These are phyloP conservation scores for Claviceps cyperi DNA, from an alignment of 2,329 filamentous ascomycete genomes.

Conservation along the genomic window DNA sequence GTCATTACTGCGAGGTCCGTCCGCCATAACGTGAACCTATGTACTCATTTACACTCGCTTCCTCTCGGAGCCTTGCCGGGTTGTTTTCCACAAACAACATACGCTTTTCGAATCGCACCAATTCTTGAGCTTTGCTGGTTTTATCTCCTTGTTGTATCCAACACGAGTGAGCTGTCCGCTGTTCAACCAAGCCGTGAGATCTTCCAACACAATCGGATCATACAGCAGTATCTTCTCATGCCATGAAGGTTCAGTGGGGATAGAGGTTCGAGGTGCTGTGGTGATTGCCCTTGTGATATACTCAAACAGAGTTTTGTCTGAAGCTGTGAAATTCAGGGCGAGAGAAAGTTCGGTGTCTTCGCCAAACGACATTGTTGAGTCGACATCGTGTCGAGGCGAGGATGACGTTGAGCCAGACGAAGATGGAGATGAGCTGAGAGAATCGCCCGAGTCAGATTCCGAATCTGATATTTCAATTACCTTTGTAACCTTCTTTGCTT, in stretches of 20 bases:
- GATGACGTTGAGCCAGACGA: constrained; percentile 27
- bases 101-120: constrained; percentile 86
- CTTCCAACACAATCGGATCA: constrained; percentile 79
- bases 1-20: neutral
- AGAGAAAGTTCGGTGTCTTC: constrained; percentile 33
- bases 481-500: neutral
- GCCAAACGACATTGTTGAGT: constrained; percentile 28
- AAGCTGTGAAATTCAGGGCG: constrained; percentile 21
- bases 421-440: constrained; percentile 18
- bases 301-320: constrained; percentile 32
- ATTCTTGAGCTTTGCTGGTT: constrained; percentile 54
- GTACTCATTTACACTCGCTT: constrained; percentile 18
- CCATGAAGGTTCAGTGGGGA: constrained; percentile 51
- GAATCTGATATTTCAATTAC: constrained; percentile 38
- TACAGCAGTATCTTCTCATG: constrained; percentile 89
- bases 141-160: constrained; percentile 52
- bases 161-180: constrained; percentile 47
- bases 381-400: constrained; percentile 22
- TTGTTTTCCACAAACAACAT: constrained; percentile 63
- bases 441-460: constrained; percentile 24
- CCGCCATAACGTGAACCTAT: neutral
- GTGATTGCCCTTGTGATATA: constrained; percentile 42
- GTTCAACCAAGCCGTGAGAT: constrained; percentile 73
- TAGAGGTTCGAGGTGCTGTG: constrained; percentile 31
- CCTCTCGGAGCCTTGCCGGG: constrained; percentile 34